phyloP scores from a whole-genome alignment of 345 rosid genomes.

The Raphanus sativus region DNA sequence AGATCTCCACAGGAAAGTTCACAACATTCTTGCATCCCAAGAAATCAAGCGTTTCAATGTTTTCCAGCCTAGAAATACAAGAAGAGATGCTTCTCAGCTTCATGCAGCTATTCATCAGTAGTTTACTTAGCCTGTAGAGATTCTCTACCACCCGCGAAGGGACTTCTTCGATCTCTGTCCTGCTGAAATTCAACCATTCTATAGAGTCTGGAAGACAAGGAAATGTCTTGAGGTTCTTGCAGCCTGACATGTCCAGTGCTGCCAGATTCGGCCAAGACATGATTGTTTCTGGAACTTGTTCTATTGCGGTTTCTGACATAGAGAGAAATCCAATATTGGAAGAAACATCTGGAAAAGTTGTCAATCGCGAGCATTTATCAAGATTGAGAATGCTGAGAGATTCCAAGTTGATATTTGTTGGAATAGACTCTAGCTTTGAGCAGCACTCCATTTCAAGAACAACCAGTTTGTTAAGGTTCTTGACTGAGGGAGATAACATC shows the following conservation, averaged over 20 bases:
- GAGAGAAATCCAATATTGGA: background rate
- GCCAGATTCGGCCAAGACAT: background rate
- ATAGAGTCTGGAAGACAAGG: background rate
- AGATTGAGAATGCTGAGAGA: background rate
- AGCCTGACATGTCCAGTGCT: background rate
- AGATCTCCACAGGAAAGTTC: slow-evolving; percentile 15
- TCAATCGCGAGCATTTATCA: background rate
- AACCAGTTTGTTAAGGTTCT: background rate
- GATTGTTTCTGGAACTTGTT: background rate
- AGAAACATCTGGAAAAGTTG: background rate
- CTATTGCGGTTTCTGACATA: background rate
- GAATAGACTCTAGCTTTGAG: background rate
- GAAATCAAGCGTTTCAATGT: slow-evolving; percentile 25
- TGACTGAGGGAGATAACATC: background rate
- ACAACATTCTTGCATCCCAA: slow-evolving; percentile 27
- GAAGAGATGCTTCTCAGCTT: slow-evolving; percentile 31
- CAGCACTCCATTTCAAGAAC: background rate
- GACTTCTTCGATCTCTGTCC: background rate
- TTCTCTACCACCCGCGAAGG: background rate
- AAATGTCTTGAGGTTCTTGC: background rate
- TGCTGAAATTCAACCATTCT: background rate
- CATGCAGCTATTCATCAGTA: slow-evolving; percentile 28
- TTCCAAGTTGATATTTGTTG: background rate
- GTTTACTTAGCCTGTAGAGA: background rate
- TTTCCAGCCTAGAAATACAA: slow-evolving; percentile 13